phyloP scores from a whole-genome alignment of 2,329 filamentous ascomycete genomes.

The Conoideocrella luteorostrata region DNA sequence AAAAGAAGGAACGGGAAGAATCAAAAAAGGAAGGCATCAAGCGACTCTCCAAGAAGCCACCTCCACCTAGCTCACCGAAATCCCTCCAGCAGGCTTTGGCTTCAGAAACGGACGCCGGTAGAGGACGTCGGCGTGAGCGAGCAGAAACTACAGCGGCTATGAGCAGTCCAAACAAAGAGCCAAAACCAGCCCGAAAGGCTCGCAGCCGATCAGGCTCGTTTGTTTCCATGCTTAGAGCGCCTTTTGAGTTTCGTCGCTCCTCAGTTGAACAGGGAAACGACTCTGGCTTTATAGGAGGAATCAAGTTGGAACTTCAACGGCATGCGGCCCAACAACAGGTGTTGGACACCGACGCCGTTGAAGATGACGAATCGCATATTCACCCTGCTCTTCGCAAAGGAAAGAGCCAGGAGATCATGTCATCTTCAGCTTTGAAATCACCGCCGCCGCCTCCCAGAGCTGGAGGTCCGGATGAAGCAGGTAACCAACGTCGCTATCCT shows the following conservation, averaged over 20 bases:
- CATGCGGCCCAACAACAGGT: constrained; percentile 25
- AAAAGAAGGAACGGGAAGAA: constrained; percentile 22
- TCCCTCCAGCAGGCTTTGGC: constrained; percentile 10
- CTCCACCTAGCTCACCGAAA: constrained; percentile 17
- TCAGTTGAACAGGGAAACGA: constrained; percentile 26
- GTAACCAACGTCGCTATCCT: constrained; percentile 26
- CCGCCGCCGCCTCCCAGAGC: constrained; percentile 12
- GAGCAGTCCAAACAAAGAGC: constrained; percentile 15
- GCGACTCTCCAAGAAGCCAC: constrained; percentile 26
- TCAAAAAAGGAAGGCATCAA: constrained; percentile 17
- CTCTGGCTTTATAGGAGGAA: constrained; percentile 33
- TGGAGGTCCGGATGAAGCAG: constrained; percentile 13
- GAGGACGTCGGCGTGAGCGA: constrained; percentile 8
- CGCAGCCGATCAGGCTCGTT: constrained; percentile 31
- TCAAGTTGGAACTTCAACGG: constrained; percentile 33
- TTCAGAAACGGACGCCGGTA: constrained; percentile 9
- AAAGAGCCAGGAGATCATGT: constrained; percentile 18
- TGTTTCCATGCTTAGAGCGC: constrained; percentile 26
- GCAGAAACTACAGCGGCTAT: constrained; percentile 8
- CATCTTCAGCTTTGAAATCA: constrained; percentile 22
- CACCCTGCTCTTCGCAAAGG: constrained; percentile 29
- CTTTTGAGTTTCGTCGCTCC: constrained; percentile 27
- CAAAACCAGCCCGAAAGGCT: constrained; percentile 14
- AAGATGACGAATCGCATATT: constrained; percentile 19
- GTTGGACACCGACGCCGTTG: constrained; percentile 19